Base-by-base conservation (phyloP, 495 filamentous ascomycete species). In the Rostrohypoxylon terebratum region DNA sequence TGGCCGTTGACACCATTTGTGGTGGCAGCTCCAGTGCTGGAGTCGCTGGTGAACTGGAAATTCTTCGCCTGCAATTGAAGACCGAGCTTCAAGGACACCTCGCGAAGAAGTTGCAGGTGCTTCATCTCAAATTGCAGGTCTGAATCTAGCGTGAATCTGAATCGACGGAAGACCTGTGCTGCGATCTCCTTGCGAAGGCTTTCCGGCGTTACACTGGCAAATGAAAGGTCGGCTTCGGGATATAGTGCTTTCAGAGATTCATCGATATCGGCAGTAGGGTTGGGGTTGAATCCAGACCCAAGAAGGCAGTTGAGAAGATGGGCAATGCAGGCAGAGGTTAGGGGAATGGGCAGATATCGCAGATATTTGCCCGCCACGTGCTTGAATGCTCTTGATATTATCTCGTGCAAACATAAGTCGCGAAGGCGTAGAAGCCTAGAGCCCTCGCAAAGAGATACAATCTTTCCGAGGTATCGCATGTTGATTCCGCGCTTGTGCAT, bases 401-500 rank as follows among this genome's bases (percentile, higher is more conserved):
- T 98, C 83, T 99, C 96, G 77, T 96, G 94, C 25, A 91, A 82
- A 60, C 92, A 86, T 44, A 99, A 84, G 59, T 87, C 86, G 40
- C 88, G 88, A 66, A 99, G 84, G 59, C 93, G 92, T 50, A 90
- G 84, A 14, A 98, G 84, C 58, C 93, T 92, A 47, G 87, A 82
- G 44, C 90, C 92, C 64, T 88, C 86, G 66, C 91, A 88, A 50
- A 93, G 84, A 51, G 86, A 83, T 20, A 92, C 92, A 72, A 98
- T 77, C 77, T 88, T 91, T 55, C 96, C 96, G 28, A 99, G 87
- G 81, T 99, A 99, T 75, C 96, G 90, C 69, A 97, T 87, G 84
- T 98, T 99, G 83, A 99, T 92, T 79, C 96, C 96, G 36, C 96
- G 93, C 82, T 97, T 97, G 83, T 99, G 96, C 83, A 99, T 87